Base-by-base conservation (phyloP, 2,329 filamentous ascomycete genomes). In the Bipolaris victoriae region DNA sequence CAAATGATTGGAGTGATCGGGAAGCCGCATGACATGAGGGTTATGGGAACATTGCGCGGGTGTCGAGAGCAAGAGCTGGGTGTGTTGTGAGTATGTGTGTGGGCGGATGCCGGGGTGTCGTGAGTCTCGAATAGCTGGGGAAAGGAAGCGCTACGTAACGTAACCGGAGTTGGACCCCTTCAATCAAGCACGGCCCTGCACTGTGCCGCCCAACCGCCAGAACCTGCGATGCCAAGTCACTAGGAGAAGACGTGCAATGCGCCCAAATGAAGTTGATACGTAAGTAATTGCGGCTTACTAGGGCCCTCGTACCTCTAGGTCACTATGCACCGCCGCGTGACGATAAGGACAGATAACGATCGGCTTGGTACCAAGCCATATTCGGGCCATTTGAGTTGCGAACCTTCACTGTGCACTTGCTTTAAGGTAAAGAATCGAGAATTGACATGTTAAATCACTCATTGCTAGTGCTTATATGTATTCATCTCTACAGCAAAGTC, bases 1-100 rank as follows among this genome's bases (percentile, higher is more conserved):
- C 64, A 70, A 61, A 58, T 62, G 63, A 66, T 60, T 56, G 56
- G 51, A 55, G 59, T 55, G 63, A 60, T 57, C 61, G 64, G 63
- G 57, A 66, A 67, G 60, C 65, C 58, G 70, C 72, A 74, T 75
- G 65, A 66, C 70, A 74, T 66, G 49, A 40, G 67, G 39, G 58
- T 72, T 63, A 75, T 60, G 64, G 63, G 46, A 53, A 61, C 74
- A 75, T 75, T 54, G 50, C 45, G 59, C 31, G 35, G 49, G 22
- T 37, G 53, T 53, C 41, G 43, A 48, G 40, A 54, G 45, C 45
- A 47, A 47, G 47, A 31, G 40, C 41, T 46, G 36, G 56, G 55
- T 48, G 53, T 37, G 57, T 43, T 51, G 47, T 56, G 54, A 37
- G 50, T 61, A 37, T 52, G 47, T 53, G 53, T 37, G 50, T 62